Conservation (phyloP, 2,329 filamentous ascomycete genomes). For the Chaetomium strumarium region DNA sequence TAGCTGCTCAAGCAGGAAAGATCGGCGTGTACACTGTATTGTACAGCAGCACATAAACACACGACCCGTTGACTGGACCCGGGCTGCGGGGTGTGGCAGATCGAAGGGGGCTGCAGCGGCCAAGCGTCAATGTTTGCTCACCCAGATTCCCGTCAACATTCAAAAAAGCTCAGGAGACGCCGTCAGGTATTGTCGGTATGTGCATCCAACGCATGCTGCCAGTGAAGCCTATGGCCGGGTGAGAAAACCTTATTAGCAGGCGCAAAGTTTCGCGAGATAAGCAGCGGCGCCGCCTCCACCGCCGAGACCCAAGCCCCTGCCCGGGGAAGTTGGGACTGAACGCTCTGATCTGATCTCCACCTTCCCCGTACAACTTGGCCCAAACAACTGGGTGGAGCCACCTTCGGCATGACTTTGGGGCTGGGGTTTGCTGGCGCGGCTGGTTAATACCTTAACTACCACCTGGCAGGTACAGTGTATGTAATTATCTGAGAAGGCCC, state of each 20-base stretch:
- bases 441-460: too few relatives aligned
- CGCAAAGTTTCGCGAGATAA: too few relatives aligned
- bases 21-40: constrained; percentile 17
- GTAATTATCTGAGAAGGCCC: too few relatives aligned
- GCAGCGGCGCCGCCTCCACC: not conserved
- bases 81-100: not conserved
- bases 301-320: not conserved
- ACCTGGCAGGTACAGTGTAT: too few relatives aligned
- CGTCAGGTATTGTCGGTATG: too few relatives aligned
- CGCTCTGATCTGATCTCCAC: constrained; percentile 2
- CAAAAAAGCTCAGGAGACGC: too few relatives aligned
- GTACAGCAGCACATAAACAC: not conserved
- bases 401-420: not conserved
- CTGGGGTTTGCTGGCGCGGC: constrained; percentile 4
- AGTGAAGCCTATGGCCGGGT: too few relatives aligned
- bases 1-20: constrained; percentile 13
- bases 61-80: constrained; percentile 1
- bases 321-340: not conserved
- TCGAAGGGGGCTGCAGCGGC: not conserved
- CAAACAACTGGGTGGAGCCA: not conserved
- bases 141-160: too few relatives aligned
- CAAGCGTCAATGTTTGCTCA: too few relatives aligned
- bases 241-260: too few relatives aligned
- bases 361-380: not conserved
- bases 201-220: too few relatives aligned